Evolutionary conservation across 2,329 filamentous ascomycete species (phyloP), one percentile per base, ranked within the genome.

Genomic region (Calonectria leucothoes): DNA sequence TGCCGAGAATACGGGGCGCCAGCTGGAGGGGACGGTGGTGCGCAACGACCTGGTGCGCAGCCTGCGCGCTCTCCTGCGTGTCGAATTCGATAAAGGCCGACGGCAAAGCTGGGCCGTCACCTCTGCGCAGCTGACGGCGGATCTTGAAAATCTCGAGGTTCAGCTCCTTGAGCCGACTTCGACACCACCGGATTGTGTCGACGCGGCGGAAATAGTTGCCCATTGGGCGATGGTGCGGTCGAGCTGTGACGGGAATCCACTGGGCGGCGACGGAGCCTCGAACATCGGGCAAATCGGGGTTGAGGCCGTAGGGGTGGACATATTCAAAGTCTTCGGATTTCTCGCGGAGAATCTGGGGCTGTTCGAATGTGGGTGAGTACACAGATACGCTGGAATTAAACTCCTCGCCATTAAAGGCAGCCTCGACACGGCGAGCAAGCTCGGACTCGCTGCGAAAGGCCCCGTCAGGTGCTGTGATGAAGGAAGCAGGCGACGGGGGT

Each of bases 21-120:
- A 99, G 96, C 82, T 96, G 95, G 45, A 98, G 87, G 39, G 94
- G 93, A 71, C 95, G 92, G 84, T 98, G 95, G 84, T 98, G 95
- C 3, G 95, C 92, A 11, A 98, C 89, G 29, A 94, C 93, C 83
- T 99, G 97, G 82, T 92, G 96, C 17, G 96, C 96, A 67, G 91
- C 89, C 84, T 99, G 96, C 17, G 97, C 97, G 70, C 94, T 94
- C 69, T 93, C 91, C 82, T 98, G 95, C 2, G 90, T 92, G 74
- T 91, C 89, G 81, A 98, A 99, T 82, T 98, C 96, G 76, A 99
- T 92, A 80, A 99, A 99, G 14, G 97, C 94, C 27, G 95, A 93
- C 17, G 93, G 91, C 37, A 95, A 87, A 75, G 91, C 90, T 74
- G 92, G 90, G 57, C 88, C 91, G 48, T 94, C 89, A 35, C 95